Evolutionary conservation across 2,329 filamentous ascomycete species (phyloP), one percentile per base, ranked within the genome.

Genomic region (Biscogniauxia mediterranea): DNA sequence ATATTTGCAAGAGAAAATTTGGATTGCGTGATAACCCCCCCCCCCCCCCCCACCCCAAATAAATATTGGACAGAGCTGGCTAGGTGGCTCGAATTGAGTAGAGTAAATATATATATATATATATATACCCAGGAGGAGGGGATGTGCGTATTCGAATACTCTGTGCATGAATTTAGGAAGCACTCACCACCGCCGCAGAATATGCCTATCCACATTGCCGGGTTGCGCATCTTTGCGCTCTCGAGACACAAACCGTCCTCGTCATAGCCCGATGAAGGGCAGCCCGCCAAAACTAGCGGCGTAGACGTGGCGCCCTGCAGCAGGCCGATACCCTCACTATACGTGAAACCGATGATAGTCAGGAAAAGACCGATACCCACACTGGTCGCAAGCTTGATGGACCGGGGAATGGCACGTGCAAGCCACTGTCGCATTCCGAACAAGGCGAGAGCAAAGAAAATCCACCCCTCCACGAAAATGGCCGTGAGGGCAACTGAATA

Each of bases 401-500:
- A 92, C 50, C 86, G 84, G 1, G 92, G 92, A 64, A 96, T 92
- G 52, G 90, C 88, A 66, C 91, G 87, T 19, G 92, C 92, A 25
- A 96, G 85, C 92, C 92, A 96, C 74, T 96, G 92, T 15, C 92
- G 89, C 78, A 96, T 83, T 46, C 92, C 92, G 57, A 93, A 81
- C 42, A 96, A 74, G 1, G 92, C 92, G 50, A 96, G 83, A 1
- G 80, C 90, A 56, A 96, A 85, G 77, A 96, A 96, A 64, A 96
- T 88, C 74, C 90, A 91, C 46, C 92, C 92, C 75, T 96, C 92
- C 15, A 95, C 89, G 73, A 96, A 96, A 66, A 95, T 92, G 58
- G 92, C 92, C 3, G 92, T 95, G 46, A 96, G 78, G 38, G 92
- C 92, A 51, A 93, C 83, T 57, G 84, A 75, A 72, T 91, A 96